Conservation (phyloP, 345 rosid species). For the Hibiscus trionum region DNA sequence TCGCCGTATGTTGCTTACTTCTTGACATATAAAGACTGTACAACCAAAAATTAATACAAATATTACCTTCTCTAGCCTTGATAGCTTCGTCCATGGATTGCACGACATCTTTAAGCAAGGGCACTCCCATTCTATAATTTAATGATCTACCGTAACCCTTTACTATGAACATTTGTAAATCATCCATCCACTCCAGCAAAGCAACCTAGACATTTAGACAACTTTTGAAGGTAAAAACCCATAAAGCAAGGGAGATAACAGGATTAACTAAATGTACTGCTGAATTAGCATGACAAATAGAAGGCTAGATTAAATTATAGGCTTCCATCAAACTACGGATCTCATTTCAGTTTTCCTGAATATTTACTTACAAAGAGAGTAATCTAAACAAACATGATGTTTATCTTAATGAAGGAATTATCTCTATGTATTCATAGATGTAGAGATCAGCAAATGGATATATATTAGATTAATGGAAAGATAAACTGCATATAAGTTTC, state of each 20-base stretch:
- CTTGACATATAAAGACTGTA: not conserved
- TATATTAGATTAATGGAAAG: not conserved
- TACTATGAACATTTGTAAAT: slow-evolving; percentile 64
- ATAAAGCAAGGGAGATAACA: not conserved
- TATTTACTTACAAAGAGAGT: not conserved
- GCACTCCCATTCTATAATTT: slow-evolving; percentile 86
- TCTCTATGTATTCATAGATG: not conserved
- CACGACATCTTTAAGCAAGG: slow-evolving; percentile 73
- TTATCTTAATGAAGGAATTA: not conserved
- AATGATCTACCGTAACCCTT: slow-evolving; percentile 84
- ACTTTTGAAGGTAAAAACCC: slow-evolving; percentile 14
- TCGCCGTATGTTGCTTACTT: not conserved
- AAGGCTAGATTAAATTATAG: not conserved
- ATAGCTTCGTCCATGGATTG: slow-evolving; percentile 89
- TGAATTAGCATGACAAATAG: not conserved
- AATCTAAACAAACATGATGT: not conserved
- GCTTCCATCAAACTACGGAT: not conserved
- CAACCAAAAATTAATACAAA: not conserved
- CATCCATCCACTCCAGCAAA: slow-evolving; percentile 96
- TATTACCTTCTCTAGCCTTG: slow-evolving; percentile 63
- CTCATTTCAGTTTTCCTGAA: not conserved
- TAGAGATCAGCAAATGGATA: not conserved
- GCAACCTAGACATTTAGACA: slow-evolving; percentile 43
- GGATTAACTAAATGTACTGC: not conserved
- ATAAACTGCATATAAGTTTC: not conserved